A percentile compares a stretch with the other conserved stretches of the same genome.
These are phyloP conservation scores for Phoma sp. DNA, from an alignment of 2,329 filamentous ascomycete genomes.

Conservation along the genomic window DNA sequence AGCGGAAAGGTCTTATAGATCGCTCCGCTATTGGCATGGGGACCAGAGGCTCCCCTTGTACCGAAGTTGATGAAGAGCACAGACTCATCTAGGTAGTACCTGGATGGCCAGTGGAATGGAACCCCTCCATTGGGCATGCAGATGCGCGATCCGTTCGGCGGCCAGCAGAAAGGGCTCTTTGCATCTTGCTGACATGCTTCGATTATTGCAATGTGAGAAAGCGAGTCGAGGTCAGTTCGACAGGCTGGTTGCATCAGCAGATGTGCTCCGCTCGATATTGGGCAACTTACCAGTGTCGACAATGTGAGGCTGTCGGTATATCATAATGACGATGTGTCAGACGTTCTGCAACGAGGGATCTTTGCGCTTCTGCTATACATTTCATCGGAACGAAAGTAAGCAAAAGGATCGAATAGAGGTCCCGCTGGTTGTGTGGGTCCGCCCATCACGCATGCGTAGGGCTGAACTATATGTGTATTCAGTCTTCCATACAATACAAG, in stretches of 20 bases:
- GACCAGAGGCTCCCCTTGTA: not conserved
- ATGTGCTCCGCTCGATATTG: too few relatives aligned
- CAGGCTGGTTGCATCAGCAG: slow-evolving; percentile 13
- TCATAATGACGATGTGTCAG: slow-evolving; percentile 2
- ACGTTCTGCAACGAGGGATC: too few relatives aligned
- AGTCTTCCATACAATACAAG: too few relatives aligned
- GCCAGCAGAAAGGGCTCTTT: slow-evolving; percentile 26
- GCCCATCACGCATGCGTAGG: not conserved
- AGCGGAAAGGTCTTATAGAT: not conserved
- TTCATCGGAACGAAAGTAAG: too few relatives aligned
- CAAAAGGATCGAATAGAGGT: too few relatives aligned
- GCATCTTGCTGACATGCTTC: slow-evolving; percentile 19
- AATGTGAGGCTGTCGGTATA: not conserved
- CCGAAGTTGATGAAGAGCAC: slow-evolving; percentile 13
- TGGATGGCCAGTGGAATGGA: slow-evolving; percentile 20
- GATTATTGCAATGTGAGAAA: not conserved
- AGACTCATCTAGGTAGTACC: slow-evolving; percentile 17
- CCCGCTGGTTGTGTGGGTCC: not conserved
- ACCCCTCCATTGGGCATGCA: slow-evolving; percentile 6
- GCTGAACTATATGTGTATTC: not conserved
- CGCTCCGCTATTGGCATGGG: not conserved
- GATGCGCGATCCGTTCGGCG: slow-evolving; percentile 25
- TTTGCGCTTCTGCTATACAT: too few relatives aligned
- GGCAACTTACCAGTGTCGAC: not conserved
- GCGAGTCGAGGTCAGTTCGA: not conserved